A percentile compares a stretch with the other conserved stretches of the same genome.
phyloP scores from a whole-genome alignment of 768 basidiomycete genomes.

The Leccinum uliginosum region DNA sequence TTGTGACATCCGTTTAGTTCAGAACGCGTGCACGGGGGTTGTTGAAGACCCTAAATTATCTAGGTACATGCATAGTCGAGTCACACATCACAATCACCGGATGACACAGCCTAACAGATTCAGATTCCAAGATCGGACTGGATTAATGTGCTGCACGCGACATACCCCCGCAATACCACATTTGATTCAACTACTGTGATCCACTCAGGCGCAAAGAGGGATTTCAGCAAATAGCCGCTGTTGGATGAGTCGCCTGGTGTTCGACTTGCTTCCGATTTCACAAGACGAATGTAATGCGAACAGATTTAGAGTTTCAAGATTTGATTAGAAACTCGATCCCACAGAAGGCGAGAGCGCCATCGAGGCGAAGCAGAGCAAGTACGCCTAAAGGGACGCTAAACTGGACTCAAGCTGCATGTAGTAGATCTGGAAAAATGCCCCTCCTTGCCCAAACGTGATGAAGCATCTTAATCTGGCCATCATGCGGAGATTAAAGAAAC shows the following conservation, averaged over 20 bases:
- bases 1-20: not conserved
- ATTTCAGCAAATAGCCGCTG: not conserved
- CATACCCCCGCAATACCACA: not conserved
- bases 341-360: not conserved
- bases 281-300: not conserved
- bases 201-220: not conserved
- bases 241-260: not conserved
- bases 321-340: not conserved
- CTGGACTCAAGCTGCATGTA: not conserved
- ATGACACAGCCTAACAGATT: not conserved
- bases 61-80: too few species aligned
- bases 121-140: slow-evolving; percentile 3
- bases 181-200: not conserved
- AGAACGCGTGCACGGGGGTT: not conserved
- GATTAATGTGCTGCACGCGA: too few species aligned
- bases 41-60: not conserved
- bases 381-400: too few species aligned
- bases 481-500: slow-evolving; percentile 5
- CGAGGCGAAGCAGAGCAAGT: not conserved
- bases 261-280: not conserved
- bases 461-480: not conserved
- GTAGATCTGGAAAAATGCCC: not conserved
- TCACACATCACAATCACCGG: not conserved
- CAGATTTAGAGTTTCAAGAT: not conserved
- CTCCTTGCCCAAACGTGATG: not conserved